Conservation (phyloP, 495 filamentous ascomycete genomes). For the Penicillium egyptiacum region DNA sequence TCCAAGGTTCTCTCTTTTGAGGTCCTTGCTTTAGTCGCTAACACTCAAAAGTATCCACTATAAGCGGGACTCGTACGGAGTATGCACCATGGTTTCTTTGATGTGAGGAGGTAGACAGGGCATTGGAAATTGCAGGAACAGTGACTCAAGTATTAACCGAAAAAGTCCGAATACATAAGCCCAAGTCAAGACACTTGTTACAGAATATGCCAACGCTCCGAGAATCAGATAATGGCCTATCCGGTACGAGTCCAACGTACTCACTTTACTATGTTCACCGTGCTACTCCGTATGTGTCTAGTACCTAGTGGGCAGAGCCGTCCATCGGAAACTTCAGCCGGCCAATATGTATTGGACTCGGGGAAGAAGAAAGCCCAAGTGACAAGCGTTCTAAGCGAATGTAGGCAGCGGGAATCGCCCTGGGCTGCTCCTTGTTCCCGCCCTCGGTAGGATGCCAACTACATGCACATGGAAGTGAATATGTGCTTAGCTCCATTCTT, state of each 20-base stretch:
- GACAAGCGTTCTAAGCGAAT: background rate
- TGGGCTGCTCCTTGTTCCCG: conserved; percentile 3
- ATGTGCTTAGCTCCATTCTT: background rate
- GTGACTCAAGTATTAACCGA: background rate
- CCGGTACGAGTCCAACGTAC: background rate
- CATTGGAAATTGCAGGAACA: background rate
- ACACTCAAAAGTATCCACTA: too few relatives aligned
- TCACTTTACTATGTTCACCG: background rate
- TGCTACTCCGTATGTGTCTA: background rate
- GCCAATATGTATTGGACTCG: background rate
- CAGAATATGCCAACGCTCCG: conserved; percentile 1
- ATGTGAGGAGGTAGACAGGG: background rate
- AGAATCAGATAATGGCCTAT: conserved; percentile 9
- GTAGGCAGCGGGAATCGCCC: conserved; percentile 2
- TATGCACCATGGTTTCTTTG: background rate
- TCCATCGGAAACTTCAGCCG: background rate
- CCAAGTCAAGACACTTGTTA: conserved; percentile 8
- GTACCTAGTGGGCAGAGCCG: background rate
- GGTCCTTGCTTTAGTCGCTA: conserved; percentile 5
- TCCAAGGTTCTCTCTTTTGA: background rate
- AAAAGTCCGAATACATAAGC: background rate
- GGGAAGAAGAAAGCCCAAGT: background rate
- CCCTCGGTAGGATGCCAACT: background rate
- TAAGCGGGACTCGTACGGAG: background rate
- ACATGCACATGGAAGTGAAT: background rate